phyloP scores from a whole-genome alignment of 805 yeast genomes.

The Metschnikowia hibisci region DNA sequence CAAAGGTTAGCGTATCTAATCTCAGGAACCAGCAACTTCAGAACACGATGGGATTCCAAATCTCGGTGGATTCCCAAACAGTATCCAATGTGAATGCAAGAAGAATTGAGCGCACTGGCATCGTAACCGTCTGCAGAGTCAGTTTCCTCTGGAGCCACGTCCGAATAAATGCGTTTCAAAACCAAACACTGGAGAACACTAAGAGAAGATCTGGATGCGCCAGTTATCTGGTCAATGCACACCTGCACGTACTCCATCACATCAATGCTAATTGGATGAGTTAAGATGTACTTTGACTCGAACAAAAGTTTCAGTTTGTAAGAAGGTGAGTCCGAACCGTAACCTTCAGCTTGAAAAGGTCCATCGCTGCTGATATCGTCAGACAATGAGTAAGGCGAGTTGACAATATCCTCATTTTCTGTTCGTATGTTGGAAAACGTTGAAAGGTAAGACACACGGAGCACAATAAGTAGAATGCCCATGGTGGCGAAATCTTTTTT shows the following conservation, averaged over 20 bases:
- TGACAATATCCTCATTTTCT: constrained; percentile 13
- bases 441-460: constrained; percentile 55
- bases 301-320: constrained; percentile 1
- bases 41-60: constrained; percentile 3
- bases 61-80: constrained; percentile 23
- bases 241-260: constrained; percentile 28
- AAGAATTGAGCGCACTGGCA: constrained; percentile 17
- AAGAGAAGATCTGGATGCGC: constrained; percentile 10
- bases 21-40: neutral
- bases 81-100: constrained; percentile 28
- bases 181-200: constrained; percentile 17
- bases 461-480: constrained; percentile 49
- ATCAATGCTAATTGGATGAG: constrained; percentile 30
- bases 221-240: constrained; percentile 35
- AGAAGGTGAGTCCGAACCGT: neutral
- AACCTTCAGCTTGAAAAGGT: neutral
- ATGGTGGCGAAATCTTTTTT: constrained; percentile 45
- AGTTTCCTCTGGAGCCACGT: constrained; percentile 17
- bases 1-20: constrained; percentile 4
- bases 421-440: constrained; percentile 21
- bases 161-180: constrained; percentile 12
- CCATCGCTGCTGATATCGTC: neutral
- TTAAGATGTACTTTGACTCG: constrained; percentile 24
- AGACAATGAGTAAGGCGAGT: constrained; percentile 1
- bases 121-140: constrained; percentile 19